Percentiles rank a stretch among this genome's conserved stretches.
Conservation (phyloP, 148 eudicot species). For the Camellia japonica region DNA sequence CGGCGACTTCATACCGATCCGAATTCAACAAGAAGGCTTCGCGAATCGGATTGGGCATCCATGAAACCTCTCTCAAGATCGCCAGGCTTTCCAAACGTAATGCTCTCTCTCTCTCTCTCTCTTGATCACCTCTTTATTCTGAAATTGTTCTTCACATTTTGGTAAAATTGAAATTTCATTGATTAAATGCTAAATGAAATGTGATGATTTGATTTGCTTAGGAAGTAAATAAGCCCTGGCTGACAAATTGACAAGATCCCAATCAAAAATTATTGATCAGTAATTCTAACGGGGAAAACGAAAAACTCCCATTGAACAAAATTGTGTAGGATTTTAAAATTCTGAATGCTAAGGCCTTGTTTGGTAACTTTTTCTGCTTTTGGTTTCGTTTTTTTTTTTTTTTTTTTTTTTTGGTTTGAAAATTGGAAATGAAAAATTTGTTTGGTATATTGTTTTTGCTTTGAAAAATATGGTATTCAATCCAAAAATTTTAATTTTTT, state of each 20-base stretch:
- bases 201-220: not conserved
- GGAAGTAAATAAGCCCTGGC: not conserved
- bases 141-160: not conserved
- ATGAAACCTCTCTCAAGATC: conserved; percentile 66
- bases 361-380: no score
- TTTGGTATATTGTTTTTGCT: no score
- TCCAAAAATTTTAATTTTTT: no score
- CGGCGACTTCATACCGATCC: conserved; percentile 45
- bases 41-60: conserved; percentile 60
- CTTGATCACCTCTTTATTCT: not conserved
- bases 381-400: no score
- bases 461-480: no score
- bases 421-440: no score
- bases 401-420: no score
- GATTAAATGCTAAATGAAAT: not conserved
- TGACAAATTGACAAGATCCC: not conserved
- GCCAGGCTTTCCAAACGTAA: conserved; percentile 63
- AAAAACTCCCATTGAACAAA: no score
- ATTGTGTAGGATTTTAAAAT: no score
- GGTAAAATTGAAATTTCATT: not conserved
- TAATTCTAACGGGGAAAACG: no score
- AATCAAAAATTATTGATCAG: no score
- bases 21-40: conserved; percentile 77
- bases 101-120: not conserved
- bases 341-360: no score